These are phyloP conservation scores for Thielaviopsis populi DNA, from an alignment of 2,329 filamentous ascomycete genomes.

Conservation along the genomic window DNA sequence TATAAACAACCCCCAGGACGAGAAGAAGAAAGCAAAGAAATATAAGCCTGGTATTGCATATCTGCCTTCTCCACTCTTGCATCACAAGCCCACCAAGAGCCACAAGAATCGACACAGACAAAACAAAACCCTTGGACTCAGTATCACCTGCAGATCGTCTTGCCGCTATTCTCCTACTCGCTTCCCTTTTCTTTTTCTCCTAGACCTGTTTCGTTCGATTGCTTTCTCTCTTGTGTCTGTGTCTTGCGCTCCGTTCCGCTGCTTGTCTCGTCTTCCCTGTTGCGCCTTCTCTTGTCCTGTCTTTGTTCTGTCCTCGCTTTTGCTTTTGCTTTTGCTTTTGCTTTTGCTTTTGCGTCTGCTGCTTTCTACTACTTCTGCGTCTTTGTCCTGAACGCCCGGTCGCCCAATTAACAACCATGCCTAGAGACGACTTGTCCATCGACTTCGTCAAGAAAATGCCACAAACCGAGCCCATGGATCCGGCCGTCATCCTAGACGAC, in stretches of 20 bases:
- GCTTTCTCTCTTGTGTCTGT: neutral
- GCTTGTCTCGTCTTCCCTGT: neutral
- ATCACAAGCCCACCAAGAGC: neutral
- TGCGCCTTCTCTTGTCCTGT: constrained; percentile 1
- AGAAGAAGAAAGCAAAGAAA: neutral
- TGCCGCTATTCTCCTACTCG: neutral
- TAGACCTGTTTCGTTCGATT: neutral
- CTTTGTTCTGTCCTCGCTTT: constrained; percentile 9
- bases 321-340: constrained; percentile 17
- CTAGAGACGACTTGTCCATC: constrained; percentile 58
- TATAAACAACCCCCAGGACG: neutral
- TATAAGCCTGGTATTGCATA: neutral
- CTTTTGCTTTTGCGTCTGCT: constrained; percentile 8
- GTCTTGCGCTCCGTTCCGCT: neutral
- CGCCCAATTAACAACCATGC: constrained; percentile 46
- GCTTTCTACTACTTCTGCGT: constrained; percentile 1
- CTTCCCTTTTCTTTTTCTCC: neutral
- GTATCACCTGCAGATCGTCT: neutral
- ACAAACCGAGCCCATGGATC: constrained; percentile 45
- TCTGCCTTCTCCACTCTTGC: neutral
- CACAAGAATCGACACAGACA: neutral
- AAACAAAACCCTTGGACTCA: neutral
- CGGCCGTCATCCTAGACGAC: constrained; percentile 59
- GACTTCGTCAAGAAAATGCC: constrained; percentile 55
- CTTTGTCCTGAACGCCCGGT: constrained; percentile 3